Evolutionary conservation across 768 basidiomycete genomes (phyloP), one percentile per base, ranked within the genome.

Genomic region (Hebeloma cylindrosporum): DNA sequence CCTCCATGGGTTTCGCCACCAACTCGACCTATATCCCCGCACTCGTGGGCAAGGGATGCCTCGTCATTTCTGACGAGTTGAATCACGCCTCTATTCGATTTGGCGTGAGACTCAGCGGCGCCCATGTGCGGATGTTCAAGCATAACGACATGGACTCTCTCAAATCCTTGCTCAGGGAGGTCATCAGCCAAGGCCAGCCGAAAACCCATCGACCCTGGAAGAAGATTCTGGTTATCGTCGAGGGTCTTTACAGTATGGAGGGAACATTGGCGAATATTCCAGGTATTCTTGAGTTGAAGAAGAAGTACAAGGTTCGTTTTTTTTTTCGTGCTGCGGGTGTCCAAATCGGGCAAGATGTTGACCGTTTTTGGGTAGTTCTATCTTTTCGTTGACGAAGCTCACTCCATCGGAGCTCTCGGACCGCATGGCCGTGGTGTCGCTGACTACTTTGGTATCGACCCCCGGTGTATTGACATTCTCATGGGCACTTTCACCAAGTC

Each of bases 401-500:
- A 99, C 64, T 97, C 95, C 0, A 84, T 99, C 50, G 96, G 96
- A 47, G 96, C 93, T 2, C 74, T 98, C 21, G 96, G 96, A 22
- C 92, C 93, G 4, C 79, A 88, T 54, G 96, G 96, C 5, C 91
- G 96, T 27, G 96, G 96, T 46, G 88, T 99, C 7, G 82, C 85
- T 40, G 94, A 99, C 62, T 99, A 95, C 70, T 99, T 95, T 63
- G 80, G 80, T 36, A 70, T 98, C 46, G 70, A 87, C 52, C 93
- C 96, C 8, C 74, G 77, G 2, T 74, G 75, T 7, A 78, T 98
- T 51, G 96, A 99, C 60, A 77, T 99, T 50, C 80, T 96, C 50
- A 99, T 99, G 96, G 96, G 96, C 37, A 99, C 96, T 0, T 96
- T 99, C 65, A 99, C 95, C 18, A 92, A 91, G 64, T 91, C 89